Percentiles rank a stretch among this genome's conserved stretches.
phyloP scores from a whole-genome alignment of 495 filamentous ascomycete genomes.

The Hyaloscypha variabilis region DNA sequence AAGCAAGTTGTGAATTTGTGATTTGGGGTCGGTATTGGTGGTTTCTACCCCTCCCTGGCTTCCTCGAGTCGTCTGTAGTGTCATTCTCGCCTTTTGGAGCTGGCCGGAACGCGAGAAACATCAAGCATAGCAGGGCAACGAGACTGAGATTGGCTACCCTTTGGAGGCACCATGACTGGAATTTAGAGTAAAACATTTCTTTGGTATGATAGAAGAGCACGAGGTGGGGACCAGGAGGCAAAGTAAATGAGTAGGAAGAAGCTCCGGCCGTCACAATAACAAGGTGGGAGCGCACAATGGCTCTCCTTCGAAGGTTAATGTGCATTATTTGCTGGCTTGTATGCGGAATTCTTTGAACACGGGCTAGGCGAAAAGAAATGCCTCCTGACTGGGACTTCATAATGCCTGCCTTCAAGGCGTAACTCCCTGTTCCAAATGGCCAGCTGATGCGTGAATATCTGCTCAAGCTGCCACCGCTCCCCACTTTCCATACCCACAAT shows the following conservation, averaged over 20 bases:
- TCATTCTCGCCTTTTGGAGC: not conserved
- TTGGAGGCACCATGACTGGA: constrained; percentile 14
- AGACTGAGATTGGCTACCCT: constrained; percentile 16
- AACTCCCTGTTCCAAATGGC: no score
- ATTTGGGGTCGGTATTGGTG: constrained; percentile 4
- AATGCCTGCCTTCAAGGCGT: no score
- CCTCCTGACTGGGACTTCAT: no score
- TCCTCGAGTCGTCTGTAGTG: not conserved
- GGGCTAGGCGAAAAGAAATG: no score
- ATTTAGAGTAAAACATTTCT: constrained; percentile 10
- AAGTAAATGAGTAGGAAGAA: not conserved
- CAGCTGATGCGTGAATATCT: not conserved
- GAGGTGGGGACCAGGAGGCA: not conserved
- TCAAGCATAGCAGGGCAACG: constrained; percentile 3
- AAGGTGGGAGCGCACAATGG: no score
- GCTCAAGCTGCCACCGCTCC: not conserved
- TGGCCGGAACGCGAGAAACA: constrained; percentile 15
- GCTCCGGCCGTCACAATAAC: no score
- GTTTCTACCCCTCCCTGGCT: not conserved
- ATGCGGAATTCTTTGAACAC: no score
- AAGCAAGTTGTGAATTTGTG: constrained; percentile 32
- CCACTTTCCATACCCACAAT: no score
- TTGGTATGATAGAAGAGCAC: not conserved
- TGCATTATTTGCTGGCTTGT: no score
- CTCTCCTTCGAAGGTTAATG: no score